These are phyloP conservation scores for Trichoderma orchidacearum DNA, from an alignment of 495 filamentous ascomycete species.

Conservation along the genomic window DNA sequence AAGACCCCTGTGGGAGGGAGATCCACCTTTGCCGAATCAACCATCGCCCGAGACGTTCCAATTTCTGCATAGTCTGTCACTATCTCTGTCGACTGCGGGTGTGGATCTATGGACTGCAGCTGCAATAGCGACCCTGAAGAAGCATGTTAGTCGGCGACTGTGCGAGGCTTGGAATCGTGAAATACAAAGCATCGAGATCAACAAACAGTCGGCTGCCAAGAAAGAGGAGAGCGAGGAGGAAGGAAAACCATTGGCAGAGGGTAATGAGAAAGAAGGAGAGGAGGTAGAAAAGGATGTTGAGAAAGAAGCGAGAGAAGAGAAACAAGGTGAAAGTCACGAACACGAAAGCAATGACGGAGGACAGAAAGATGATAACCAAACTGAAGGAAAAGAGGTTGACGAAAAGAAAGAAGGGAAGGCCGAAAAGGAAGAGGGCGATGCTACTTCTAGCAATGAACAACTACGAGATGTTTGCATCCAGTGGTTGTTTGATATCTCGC, in stretches of 20 bases:
- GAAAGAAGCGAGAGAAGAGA: slow-evolving; percentile 3
- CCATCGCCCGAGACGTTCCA: slow-evolving; percentile 67
- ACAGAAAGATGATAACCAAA: background rate
- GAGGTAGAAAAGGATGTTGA: slow-evolving; percentile 19
- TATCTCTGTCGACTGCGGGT: slow-evolving; percentile 55
- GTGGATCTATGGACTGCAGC: slow-evolving; percentile 72
- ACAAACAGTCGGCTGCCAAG: too few relatives aligned
- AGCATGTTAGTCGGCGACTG: slow-evolving; percentile 30
- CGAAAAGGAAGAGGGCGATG: slow-evolving; percentile 2
- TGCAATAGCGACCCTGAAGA: slow-evolving; percentile 52
- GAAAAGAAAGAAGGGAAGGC: slow-evolving; percentile 20
- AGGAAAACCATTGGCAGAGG: background rate
- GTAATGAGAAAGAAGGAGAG: slow-evolving; percentile 4
- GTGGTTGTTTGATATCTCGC: slow-evolving; percentile 62
- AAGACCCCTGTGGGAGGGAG: slow-evolving; percentile 62
- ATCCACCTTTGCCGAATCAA: slow-evolving; percentile 63
- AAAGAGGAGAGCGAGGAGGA: slow-evolving; percentile 2
- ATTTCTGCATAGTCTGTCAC: slow-evolving; percentile 51
- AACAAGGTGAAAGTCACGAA: slow-evolving; percentile 1
- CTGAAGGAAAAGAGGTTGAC: slow-evolving; percentile 4
- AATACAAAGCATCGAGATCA: slow-evolving; percentile 8
- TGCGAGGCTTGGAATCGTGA: slow-evolving; percentile 24
- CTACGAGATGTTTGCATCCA: slow-evolving; percentile 50
- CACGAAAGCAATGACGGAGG: slow-evolving; percentile 5
- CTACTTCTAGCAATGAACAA: slow-evolving; percentile 11